These are phyloP conservation scores for Quercus tomentella DNA, from an alignment of 331 rosid genomes.

Conservation along the genomic window DNA sequence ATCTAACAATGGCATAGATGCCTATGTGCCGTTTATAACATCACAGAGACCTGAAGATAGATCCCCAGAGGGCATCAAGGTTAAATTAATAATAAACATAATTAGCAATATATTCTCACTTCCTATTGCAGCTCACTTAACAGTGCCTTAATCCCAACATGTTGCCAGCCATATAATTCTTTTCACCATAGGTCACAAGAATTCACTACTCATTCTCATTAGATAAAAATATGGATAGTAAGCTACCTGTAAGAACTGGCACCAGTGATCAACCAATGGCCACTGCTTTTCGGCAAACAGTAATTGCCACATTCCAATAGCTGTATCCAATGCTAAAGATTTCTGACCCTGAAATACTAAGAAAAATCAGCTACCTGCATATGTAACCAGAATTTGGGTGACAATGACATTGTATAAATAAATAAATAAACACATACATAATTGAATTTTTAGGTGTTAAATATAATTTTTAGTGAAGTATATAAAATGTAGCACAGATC, in stretches of 20 bases:
- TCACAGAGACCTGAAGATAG: not conserved
- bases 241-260: slow-evolving; percentile 93
- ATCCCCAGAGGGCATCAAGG: not conserved
- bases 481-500: no score
- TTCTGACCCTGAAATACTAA: slow-evolving; percentile 83
- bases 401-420: no score
- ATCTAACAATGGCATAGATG: no score
- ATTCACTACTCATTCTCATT: not conserved
- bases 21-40: no score
- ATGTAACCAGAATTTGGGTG: no score
- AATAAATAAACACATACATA: no score
- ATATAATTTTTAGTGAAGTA: no score
- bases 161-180: not conserved
- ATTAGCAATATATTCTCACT: not conserved
- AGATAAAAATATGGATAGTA: not conserved
- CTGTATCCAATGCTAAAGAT: slow-evolving; percentile 96
- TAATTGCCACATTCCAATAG: slow-evolving; percentile 99
- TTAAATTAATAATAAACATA: not conserved
- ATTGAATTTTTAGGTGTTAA: no score
- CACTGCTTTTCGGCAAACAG: slow-evolving; percentile 96
- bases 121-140: not conserved
- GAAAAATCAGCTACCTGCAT: no score
- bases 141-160: not conserved
- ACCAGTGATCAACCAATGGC: slow-evolving; percentile 96
- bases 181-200: not conserved